Evolutionary conservation across 768 basidiomycete genomes (phyloP).

Genomic region (Chalciporus piperatus): DNA sequence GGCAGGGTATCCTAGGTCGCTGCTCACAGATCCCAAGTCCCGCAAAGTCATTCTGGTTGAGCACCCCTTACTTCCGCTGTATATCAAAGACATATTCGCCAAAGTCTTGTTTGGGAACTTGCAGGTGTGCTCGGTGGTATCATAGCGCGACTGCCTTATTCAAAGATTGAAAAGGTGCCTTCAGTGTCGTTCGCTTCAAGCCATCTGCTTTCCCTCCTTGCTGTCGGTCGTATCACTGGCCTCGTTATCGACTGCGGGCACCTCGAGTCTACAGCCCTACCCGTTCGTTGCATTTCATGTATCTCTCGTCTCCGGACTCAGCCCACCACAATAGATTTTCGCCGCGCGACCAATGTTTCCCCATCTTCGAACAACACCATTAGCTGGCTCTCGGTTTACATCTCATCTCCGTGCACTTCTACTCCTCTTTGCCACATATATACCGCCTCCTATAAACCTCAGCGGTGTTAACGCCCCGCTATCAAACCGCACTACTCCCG

Average conservation of each 20-base stretch:
- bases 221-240: conserved; percentile 87
- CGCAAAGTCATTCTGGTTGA: conserved; percentile 93
- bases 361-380: conserved; percentile 77
- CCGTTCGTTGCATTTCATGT: conserved; percentile 49
- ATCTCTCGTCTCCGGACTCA: not conserved
- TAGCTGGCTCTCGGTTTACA: conserved; percentile 81
- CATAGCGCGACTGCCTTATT: not conserved
- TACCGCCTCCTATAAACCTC: conserved; percentile 76
- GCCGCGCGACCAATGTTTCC: conserved; percentile 85
- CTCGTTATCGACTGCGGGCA: conserved; percentile 93
- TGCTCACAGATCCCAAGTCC: conserved; percentile 92
- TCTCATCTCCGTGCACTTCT: conserved; percentile 79
- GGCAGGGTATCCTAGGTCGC: conserved; percentile 53
- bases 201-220: conserved; percentile 80
- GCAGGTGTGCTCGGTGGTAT: conserved; percentile 48
- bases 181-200: conserved; percentile 92
- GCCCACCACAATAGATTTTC: conserved; percentile 64
- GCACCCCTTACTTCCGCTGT: conserved; percentile 79
- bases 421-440: conserved; percentile 77
- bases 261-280: conserved; percentile 83
- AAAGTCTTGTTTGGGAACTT: conserved; percentile 86
- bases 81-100: conserved; percentile 87
- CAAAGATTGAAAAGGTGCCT: conserved; percentile 60
- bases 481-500: conserved; percentile 58
- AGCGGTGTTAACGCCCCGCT: conserved; percentile 62